Evolutionary conservation across 1,284 basidiomycete species (phyloP), one percentile per base, ranked within the genome.

Genomic region (Malassezia equina): DNA sequence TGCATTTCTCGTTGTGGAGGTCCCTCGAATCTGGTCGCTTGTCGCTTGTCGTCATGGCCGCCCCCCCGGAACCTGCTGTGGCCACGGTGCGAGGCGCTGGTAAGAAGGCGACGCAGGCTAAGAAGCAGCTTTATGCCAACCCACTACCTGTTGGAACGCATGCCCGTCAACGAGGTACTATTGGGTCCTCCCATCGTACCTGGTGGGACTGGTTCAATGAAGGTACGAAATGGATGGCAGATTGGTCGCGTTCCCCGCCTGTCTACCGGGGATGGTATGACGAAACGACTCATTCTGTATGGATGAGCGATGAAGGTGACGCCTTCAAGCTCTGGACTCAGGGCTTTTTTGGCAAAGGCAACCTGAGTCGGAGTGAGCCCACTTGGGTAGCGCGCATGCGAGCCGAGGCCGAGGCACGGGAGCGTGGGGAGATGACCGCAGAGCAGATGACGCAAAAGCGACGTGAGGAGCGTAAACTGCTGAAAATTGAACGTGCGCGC

Each of bases 311-410:
- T n/a, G 45, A 61, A 2, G 64, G 64, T 8, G 44, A 61, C 29
- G 64, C 64, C 4, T 36, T 59, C 33, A 36, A 84, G 1, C 79
- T 98, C 24, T 99, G 94, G 87, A 79, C 82, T 41, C 79, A 86
- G 55, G 93, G 94, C 0, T 96, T 96, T 78, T 98, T 96, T 74
- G 93, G 94, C 19, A 98, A 98, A 75, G 94, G 94, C 1, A 86
- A 86, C 67, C 78, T 98, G 45, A 90, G 87, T 32, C 78, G 94
- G 51, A 93, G 88, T 75, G 94, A 98, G 75, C 93, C 93, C 1
- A 90, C 84, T 45, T 99, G 93, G 94, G 45, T 55, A 61, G 75
- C 51, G 66, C 76, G 49, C 53, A 73, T 61, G 64, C 74, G 75
- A 56, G 74, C 62, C 32, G 66, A 63, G 64, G 75, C 75, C 19